Conservation (phyloP, 2,329 filamentous ascomycete species). For the Amauroascus verrucosus region DNA sequence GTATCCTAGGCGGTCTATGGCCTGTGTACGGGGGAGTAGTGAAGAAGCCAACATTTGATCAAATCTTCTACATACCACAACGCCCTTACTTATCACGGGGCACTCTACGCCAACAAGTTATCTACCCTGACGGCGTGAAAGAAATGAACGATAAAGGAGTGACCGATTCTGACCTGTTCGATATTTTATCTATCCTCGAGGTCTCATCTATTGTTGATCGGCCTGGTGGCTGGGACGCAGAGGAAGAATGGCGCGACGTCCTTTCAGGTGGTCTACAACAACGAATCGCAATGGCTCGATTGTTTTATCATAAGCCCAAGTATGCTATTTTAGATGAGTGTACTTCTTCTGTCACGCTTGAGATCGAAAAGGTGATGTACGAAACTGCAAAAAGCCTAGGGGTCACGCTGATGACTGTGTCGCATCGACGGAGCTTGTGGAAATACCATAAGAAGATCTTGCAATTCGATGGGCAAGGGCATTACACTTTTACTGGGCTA, state of each 20-base stretch:
- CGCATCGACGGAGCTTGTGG: conserved; percentile 83
- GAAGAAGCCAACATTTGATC: conserved; percentile 77
- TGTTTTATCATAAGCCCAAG: conserved; percentile 85
- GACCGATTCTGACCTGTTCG: conserved; percentile 67
- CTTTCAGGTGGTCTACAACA: conserved; percentile 89
- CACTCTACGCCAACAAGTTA: conserved; percentile 89
- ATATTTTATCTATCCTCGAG: conserved; percentile 67
- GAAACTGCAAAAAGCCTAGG: conserved; percentile 84
- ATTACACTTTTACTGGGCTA: conserved; percentile 78
- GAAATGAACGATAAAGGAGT: conserved; percentile 78
- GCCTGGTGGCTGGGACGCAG: conserved; percentile 78
- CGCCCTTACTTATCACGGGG: conserved; percentile 86
- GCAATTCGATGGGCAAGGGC: conserved; percentile 91
- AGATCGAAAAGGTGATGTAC: conserved; percentile 94
- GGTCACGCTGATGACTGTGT: conserved; percentile 95
- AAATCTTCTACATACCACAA: conserved; percentile 98
- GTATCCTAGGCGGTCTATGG: conserved; percentile 92
- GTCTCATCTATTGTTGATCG: conserved; percentile 73
- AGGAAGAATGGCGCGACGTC: conserved; percentile 94
- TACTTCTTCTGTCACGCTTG: conserved; percentile 86
- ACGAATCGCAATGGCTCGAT: conserved; percentile 86
- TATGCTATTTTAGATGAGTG: conserved; percentile 98
- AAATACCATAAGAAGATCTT: conserved; percentile 91
- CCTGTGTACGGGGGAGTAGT: conserved; percentile 94
- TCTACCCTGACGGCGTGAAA: conserved; percentile 81